phyloP scores from a whole-genome alignment of 371 early-diverging fungal genomes.

The Lichtheimia ornata region DNA sequence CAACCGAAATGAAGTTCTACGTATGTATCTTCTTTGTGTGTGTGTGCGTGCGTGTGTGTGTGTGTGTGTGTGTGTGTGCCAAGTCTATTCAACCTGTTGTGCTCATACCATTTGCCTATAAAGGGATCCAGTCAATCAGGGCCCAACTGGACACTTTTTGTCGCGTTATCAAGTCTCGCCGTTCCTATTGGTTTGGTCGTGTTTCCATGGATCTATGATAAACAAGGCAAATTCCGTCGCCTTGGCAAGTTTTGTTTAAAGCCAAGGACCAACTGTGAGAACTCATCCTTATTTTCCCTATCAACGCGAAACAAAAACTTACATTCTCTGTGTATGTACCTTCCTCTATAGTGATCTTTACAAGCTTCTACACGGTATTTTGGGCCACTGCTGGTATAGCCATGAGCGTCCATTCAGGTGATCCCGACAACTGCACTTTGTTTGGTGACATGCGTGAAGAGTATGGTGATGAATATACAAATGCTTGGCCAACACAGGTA shows the following conservation, averaged over 20 bases:
- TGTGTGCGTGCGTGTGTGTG: neutral
- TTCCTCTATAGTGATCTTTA: too few relatives aligned
- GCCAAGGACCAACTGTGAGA: too few relatives aligned
- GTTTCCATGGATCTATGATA: constrained; percentile 36
- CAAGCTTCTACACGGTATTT: constrained; percentile 25
- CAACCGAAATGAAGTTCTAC: constrained; percentile 26
- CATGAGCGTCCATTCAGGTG: constrained; percentile 33
- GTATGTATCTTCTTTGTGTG: constrained; percentile 18
- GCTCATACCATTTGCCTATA: neutral
- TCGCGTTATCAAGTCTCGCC: constrained; percentile 25
- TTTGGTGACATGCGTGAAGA: constrained; percentile 16
- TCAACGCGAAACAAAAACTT: too few relatives aligned
- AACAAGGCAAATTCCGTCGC: constrained; percentile 23
- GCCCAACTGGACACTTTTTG: constrained; percentile 34
- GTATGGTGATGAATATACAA: constrained; percentile 20
- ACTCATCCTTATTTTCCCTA: too few relatives aligned
- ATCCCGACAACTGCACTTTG: constrained; percentile 25
- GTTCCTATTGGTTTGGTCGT: constrained; percentile 24
- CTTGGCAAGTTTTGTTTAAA: constrained; percentile 37
- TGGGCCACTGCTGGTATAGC: constrained; percentile 43
- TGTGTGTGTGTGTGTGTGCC: neutral
- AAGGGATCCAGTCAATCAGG: constrained; percentile 39
- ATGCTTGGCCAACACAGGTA: constrained; percentile 44
- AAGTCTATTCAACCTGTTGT: neutral
- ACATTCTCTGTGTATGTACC: too few relatives aligned